Percentiles rank a stretch among this genome's conserved stretches.
Evolutionary conservation across 75 land plant species (phyloP).

Genomic region (Selaginella tamariscina): DNA sequence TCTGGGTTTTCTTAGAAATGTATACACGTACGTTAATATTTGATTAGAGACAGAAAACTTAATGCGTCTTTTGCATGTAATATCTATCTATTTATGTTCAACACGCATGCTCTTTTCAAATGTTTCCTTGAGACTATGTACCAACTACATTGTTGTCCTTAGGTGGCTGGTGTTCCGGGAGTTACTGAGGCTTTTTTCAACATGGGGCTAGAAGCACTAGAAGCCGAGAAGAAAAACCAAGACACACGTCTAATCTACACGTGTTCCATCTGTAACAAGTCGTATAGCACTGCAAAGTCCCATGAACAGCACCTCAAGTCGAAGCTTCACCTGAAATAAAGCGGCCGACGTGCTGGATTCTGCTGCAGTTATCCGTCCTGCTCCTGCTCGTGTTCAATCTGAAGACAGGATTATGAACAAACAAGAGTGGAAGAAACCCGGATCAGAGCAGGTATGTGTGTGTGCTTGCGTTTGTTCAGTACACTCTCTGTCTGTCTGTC

Average conservation of each 20-base stretch:
- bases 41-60: neutral
- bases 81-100: neutral
- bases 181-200: conserved; percentile 76
- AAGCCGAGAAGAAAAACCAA: conserved; percentile 46
- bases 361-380: conserved; percentile 42
- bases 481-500: too few relatives aligned
- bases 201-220: conserved; percentile 59
- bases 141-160: conserved; percentile 11
- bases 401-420: conserved; percentile 5
- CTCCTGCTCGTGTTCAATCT: conserved; percentile 26
- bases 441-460: too few relatives aligned
- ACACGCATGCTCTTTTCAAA: neutral
- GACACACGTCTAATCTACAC: conserved; percentile 44
- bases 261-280: conserved; percentile 61
- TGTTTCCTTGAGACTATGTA: conserved; percentile 2
- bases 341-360: conserved; percentile 36
- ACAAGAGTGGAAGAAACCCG: neutral
- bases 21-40: neutral
- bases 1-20: conserved; percentile 6
- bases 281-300: conserved; percentile 65
- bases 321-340: conserved; percentile 37
- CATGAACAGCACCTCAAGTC: conserved; percentile 80
- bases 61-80: neutral
- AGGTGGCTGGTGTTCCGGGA: conserved; percentile 92
- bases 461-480: too few relatives aligned